Evolutionary conservation across 1,284 basidiomycete species (phyloP).

Genomic region (Wolfiporia cocos): DNA sequence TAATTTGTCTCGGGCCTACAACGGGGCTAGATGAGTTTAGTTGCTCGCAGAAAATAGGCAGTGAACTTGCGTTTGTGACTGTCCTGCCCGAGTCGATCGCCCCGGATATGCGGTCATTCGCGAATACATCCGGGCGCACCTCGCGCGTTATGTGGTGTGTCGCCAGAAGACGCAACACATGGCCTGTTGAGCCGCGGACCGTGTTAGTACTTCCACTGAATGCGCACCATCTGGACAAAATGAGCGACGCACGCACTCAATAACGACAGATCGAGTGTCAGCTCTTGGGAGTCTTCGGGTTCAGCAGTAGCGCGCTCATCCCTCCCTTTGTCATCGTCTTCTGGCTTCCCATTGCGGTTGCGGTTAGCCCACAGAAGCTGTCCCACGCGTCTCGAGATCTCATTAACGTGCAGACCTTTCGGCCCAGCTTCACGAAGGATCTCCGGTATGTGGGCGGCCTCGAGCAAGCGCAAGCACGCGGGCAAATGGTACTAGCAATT

Average conservation of each 20-base stretch:
- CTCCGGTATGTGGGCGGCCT: conserved; percentile 61
- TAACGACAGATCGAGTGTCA: not conserved
- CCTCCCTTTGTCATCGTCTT: not conserved
- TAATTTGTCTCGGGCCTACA: conserved; percentile 53
- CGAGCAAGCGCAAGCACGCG: conserved; percentile 60
- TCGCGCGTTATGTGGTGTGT: conserved; percentile 68
- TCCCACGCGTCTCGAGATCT: conserved; percentile 35
- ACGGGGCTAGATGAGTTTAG: not conserved
- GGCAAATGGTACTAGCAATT: conserved; percentile 72
- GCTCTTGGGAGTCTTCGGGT: not conserved
- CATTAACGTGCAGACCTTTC: conserved; percentile 48
- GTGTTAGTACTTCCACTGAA: not conserved
- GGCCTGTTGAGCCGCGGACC: conserved; percentile 33
- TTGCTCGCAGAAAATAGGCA: conserved; percentile 7
- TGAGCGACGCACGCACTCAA: conserved; percentile 2
- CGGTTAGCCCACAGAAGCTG: not conserved
- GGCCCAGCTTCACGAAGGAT: conserved; percentile 56
- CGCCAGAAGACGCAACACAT: conserved; percentile 61
- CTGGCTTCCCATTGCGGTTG: not conserved
- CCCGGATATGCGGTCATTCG: conserved; percentile 59
- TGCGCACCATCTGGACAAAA: not conserved
- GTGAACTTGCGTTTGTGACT: conserved; percentile 29
- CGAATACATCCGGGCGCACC: conserved; percentile 58
- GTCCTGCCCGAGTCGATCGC: conserved; percentile 61
- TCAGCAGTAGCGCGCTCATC: no score